A percentile compares a stretch with the other conserved stretches of the same genome.
Evolutionary conservation across 1,139 yeast species (phyloP).

Genomic region (Lodderomyces elongisporus): DNA sequence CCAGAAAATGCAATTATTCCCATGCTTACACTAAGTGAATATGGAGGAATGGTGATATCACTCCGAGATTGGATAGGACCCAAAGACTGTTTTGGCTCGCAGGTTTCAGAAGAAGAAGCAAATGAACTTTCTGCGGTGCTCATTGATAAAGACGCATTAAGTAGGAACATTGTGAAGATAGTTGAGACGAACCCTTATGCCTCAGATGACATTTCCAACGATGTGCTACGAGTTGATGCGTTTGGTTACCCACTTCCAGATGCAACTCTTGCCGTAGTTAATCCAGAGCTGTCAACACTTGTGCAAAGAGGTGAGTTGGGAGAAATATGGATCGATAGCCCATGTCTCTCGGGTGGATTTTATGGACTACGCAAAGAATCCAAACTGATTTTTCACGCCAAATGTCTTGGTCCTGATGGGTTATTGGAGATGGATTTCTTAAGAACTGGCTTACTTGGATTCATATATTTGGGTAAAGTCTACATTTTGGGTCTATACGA

Average conservation of each 20-base stretch:
- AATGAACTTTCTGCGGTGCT: constrained; percentile 58
- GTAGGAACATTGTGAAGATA: constrained; percentile 72
- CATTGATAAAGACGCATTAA: constrained; percentile 75
- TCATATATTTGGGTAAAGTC: constrained; percentile 79
- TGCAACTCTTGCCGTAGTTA: constrained; percentile 87
- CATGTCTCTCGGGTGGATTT: constrained; percentile 83
- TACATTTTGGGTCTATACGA: constrained; percentile 87
- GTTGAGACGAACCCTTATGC: constrained; percentile 59
- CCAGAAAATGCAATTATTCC: constrained; percentile 85
- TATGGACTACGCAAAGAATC: constrained; percentile 71
- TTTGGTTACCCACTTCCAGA: constrained; percentile 95
- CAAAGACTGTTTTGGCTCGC: constrained; percentile 54
- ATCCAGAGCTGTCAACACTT: constrained; percentile 77
- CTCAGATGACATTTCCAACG: constrained; percentile 46
- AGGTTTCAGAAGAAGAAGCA: constrained; percentile 30
- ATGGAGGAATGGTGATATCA: constrained; percentile 93
- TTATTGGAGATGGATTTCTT: constrained; percentile 70
- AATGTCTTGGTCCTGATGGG: constrained; percentile 67
- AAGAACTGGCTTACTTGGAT: constrained; percentile 88
- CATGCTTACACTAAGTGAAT: constrained; percentile 81
- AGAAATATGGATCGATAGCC: constrained; percentile 94
- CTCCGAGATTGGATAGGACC: constrained; percentile 86
- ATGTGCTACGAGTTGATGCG: constrained; percentile 70
- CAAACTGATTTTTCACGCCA: constrained; percentile 74
- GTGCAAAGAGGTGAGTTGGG: constrained; percentile 81